phyloP scores from a whole-genome alignment of 306 rosid species.

The Cucumis melo region DNA sequence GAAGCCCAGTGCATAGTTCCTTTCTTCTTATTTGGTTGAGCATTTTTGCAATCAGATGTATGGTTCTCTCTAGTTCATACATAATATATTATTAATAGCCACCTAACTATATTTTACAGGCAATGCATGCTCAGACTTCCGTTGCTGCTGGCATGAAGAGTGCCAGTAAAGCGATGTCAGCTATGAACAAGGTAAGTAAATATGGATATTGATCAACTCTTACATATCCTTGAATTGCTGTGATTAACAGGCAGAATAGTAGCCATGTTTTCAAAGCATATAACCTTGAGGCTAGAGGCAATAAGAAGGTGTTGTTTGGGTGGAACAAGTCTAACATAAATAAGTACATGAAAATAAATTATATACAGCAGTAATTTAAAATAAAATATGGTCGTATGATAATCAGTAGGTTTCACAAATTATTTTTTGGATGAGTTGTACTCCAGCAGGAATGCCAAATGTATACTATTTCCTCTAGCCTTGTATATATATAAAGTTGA shows the following conservation, averaged over 20 bases:
- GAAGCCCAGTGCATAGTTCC: conserved; percentile 4
- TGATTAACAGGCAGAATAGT: background rate
- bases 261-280: background rate
- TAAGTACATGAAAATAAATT: background rate
- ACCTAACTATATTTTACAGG: conserved; percentile 39
- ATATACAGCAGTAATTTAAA: background rate
- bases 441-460: too few species aligned
- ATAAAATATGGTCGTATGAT: too few species aligned
- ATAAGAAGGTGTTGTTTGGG: background rate
- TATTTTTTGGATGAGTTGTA: too few species aligned
- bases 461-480: too few species aligned
- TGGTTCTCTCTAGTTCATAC: background rate
- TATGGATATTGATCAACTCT: background rate
- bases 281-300: background rate
- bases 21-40: background rate
- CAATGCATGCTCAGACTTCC: conserved; percentile 82
- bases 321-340: background rate
- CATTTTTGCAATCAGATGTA: background rate
- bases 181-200: conserved; percentile 68
- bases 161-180: conserved; percentile 77
- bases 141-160: conserved; percentile 95
- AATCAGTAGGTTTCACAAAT: too few species aligned
- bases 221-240: background rate
- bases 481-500: too few species aligned
- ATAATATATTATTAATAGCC: conserved; percentile 10